phyloP scores from a whole-genome alignment of 1,139 yeast species.

The Barnettozyma hawaiiensis region DNA sequence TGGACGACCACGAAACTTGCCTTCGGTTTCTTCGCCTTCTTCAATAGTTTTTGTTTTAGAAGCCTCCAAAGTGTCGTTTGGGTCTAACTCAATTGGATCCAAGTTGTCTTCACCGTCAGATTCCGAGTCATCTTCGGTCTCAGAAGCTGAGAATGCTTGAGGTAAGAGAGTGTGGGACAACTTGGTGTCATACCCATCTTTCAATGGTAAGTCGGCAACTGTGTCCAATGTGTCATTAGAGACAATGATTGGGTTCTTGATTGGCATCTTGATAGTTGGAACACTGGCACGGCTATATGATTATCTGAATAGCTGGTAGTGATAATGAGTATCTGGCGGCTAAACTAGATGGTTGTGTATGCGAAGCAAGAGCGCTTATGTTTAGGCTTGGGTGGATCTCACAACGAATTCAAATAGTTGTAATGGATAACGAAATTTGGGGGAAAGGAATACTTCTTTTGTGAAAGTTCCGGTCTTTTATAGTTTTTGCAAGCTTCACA shows the following conservation, averaged over 20 bases:
- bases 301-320: slow-evolving; percentile 1
- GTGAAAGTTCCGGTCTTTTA: not conserved
- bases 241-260: slow-evolving; percentile 15
- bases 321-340: not conserved
- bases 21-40: slow-evolving; percentile 8
- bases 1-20: slow-evolving; percentile 44
- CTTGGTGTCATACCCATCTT: slow-evolving; percentile 9
- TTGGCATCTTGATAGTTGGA: slow-evolving; percentile 12
- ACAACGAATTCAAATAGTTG: not conserved
- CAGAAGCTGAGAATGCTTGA: slow-evolving; percentile 20
- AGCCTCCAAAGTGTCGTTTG: slow-evolving; percentile 16
- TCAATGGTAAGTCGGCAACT: slow-evolving; percentile 7
- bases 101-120: slow-evolving; percentile 22
- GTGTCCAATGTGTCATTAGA: slow-evolving; percentile 13
- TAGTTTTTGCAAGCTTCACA: not conserved
- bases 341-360: not conserved
- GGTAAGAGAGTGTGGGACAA: slow-evolving; percentile 10
- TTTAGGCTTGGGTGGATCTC: not conserved
- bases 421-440: not conserved
- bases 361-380: not conserved
- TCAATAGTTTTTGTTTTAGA: slow-evolving; percentile 2
- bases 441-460: not conserved
- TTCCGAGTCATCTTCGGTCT: slow-evolving; percentile 18
- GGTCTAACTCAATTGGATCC: slow-evolving; percentile 19
- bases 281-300: slow-evolving; percentile 9